Evolutionary conservation across 176 grass and related monocot species (phyloP).

Genomic region (Echinochloa phyllopogon): DNA sequence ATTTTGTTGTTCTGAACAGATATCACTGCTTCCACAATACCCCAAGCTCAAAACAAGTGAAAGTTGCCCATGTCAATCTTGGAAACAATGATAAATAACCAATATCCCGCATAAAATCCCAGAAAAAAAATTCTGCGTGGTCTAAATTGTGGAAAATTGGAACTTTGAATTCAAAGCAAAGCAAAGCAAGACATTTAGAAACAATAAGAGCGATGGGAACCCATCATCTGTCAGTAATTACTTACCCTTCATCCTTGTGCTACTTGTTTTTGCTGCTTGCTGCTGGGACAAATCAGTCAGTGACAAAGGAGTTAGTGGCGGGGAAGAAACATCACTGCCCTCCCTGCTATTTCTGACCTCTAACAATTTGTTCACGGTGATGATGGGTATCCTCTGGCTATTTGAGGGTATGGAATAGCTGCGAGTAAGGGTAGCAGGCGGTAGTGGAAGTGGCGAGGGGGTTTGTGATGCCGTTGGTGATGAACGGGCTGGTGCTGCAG

Average conservation of each 20-base stretch:
- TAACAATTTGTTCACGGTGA: constrained; percentile 58
- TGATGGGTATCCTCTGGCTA: constrained; percentile 70
- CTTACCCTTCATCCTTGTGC: constrained; percentile 52
- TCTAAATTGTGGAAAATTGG: background rate
- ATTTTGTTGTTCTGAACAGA: background rate
- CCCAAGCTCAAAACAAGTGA: background rate
- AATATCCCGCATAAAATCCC: background rate
- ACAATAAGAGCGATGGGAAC: background rate
- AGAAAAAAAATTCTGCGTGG: background rate
- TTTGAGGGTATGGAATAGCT: constrained; percentile 76
- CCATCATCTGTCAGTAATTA: constrained; percentile 1
- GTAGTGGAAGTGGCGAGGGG: constrained; percentile 66
- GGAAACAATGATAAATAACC: background rate
- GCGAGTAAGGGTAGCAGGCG: constrained; percentile 56
- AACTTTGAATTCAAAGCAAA: constrained; percentile 19
- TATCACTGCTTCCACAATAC: background rate
- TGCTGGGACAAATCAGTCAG: constrained; percentile 38
- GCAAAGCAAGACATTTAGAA: background rate
- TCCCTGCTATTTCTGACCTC: constrained; percentile 54
- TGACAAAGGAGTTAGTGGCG: constrained; percentile 52
- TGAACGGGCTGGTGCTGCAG: background rate
- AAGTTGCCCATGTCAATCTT: background rate
- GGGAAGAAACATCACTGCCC: constrained; percentile 51
- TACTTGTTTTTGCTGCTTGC: constrained; percentile 44
- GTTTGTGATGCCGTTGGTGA: constrained; percentile 34